Evolutionary conservation across 1,139 yeast genomes (phyloP).

Genomic region (Suhomyces yuchorum): DNA sequence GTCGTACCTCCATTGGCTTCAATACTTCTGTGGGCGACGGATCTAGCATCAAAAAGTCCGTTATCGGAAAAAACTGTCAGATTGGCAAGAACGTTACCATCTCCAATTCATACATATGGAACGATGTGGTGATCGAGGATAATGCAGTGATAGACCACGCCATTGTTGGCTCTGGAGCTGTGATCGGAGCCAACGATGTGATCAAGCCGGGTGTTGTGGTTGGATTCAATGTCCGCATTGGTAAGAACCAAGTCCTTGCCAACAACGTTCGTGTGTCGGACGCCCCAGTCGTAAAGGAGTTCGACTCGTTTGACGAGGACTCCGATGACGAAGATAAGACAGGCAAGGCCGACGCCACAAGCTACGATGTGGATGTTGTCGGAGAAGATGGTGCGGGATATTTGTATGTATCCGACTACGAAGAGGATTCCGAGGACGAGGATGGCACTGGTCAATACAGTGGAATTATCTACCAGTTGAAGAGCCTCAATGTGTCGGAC

Average conservation of each 20-base stretch:
- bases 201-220: constrained; percentile 75
- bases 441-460: constrained; percentile 29
- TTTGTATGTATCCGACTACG: constrained; percentile 51
- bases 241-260: constrained; percentile 48
- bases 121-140: constrained; percentile 71
- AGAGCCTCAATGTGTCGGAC: constrained; percentile 71
- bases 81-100: constrained; percentile 79
- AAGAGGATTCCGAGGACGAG: constrained; percentile 45
- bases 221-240: constrained; percentile 72
- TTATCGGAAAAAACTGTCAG: constrained; percentile 81
- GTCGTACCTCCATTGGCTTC: constrained; percentile 77
- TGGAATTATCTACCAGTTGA: constrained; percentile 60
- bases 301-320: constrained; percentile 26
- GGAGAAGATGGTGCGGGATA: constrained; percentile 65
- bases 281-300: constrained; percentile 42
- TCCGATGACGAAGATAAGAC: constrained; percentile 26
- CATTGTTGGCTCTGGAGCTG: constrained; percentile 67
- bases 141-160: constrained; percentile 58
- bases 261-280: constrained; percentile 55
- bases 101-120: constrained; percentile 84
- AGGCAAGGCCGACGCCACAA: constrained; percentile 13
- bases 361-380: constrained; percentile 43
- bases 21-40: constrained; percentile 67
- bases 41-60: constrained; percentile 59
- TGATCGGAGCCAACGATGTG: constrained; percentile 52